Evolutionary conservation across 1,139 yeast genomes (phyloP).

Genomic region (Saccharomyces pastorianus): DNA sequence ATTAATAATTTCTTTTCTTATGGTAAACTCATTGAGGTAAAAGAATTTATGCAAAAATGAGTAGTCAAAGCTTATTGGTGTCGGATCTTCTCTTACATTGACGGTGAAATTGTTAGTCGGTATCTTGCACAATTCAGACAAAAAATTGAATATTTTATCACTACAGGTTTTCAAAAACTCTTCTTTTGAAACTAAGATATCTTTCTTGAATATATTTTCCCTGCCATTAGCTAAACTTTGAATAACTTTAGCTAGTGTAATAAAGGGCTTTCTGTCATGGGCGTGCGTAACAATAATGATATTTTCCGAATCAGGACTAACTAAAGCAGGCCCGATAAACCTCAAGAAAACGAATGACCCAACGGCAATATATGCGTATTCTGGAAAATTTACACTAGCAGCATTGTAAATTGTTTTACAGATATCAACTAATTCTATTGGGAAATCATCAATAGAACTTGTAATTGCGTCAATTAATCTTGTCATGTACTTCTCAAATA

Average conservation of each 20-base stretch:
- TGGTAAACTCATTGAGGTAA: constrained; percentile 51
- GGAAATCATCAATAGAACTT: constrained; percentile 50
- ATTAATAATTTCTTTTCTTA: constrained; percentile 38
- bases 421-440: constrained; percentile 63
- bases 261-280: constrained; percentile 60
- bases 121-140: constrained; percentile 32
- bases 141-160: constrained; percentile 41
- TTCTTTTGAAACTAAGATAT: constrained; percentile 38
- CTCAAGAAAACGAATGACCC: constrained; percentile 84
- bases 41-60: constrained; percentile 59
- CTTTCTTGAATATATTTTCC: constrained; percentile 51
- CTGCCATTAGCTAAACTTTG: constrained; percentile 87
- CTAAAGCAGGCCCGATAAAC: constrained; percentile 83
- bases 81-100: constrained; percentile 12
- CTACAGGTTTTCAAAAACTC: constrained; percentile 42
- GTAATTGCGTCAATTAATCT: constrained; percentile 55
- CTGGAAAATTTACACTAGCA: constrained; percentile 60
- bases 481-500: constrained; percentile 51
- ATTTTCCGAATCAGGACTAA: constrained; percentile 71
- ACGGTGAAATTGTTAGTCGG: constrained; percentile 13
- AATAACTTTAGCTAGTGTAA: constrained; percentile 74
- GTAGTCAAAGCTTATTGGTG: constrained; percentile 34
- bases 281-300: constrained; percentile 35
- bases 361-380: constrained; percentile 55
- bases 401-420: constrained; percentile 65